These are phyloP conservation scores for Chamaenerion angustifolium DNA, from an alignment of 345 rosid species.

Conservation along the genomic window DNA sequence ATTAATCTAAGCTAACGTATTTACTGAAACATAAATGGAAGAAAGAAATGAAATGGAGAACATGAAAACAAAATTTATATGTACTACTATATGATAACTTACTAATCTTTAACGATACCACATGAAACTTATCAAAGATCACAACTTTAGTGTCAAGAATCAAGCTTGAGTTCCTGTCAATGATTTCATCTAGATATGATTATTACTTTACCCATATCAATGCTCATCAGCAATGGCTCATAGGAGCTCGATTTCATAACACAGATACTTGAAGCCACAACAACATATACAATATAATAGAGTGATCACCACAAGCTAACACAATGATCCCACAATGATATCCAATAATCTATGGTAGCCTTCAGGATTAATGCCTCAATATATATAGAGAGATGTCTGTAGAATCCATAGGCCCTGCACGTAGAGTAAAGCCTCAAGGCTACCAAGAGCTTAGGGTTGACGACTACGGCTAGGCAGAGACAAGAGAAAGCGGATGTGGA, in stretches of 20 bases:
- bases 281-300: constrained; percentile 40
- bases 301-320: constrained; percentile 43
- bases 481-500: constrained; percentile 46
- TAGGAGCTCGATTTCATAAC: constrained; percentile 53
- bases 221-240: constrained; percentile 51
- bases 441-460: constrained; percentile 42
- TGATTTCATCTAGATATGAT: constrained; percentile 71
- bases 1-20: too few species aligned
- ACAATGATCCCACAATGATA: constrained; percentile 47
- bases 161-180: constrained; percentile 76
- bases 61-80: too few species aligned
- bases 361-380: constrained; percentile 72
- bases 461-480: constrained; percentile 55
- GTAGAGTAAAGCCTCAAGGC: constrained; percentile 65
- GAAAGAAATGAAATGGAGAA: constrained; percentile 9
- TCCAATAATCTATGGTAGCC: constrained; percentile 74
- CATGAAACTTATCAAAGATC: constrained; percentile 1
- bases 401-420: constrained; percentile 80
- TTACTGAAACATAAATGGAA: not conserved
- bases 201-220: constrained; percentile 21
- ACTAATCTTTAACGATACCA: not conserved
- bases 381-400: constrained; percentile 63
- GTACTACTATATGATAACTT: not conserved
- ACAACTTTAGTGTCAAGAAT: too few species aligned
- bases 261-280: constrained; percentile 36